Evolutionary conservation across 768 basidiomycete genomes (phyloP).

Genomic region (Amanita rubescens): DNA sequence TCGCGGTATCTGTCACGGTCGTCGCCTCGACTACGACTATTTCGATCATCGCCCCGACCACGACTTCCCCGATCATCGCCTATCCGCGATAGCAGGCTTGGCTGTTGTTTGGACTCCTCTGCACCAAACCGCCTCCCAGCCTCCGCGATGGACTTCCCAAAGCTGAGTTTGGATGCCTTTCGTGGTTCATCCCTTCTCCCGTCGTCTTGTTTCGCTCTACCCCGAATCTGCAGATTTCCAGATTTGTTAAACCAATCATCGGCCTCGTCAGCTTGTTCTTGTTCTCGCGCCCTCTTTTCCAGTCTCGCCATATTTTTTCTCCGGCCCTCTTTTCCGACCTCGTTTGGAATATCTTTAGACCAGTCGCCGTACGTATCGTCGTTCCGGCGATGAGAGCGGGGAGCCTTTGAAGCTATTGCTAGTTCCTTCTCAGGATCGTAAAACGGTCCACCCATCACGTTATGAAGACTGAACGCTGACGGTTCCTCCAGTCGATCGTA

Average conservation of each 20-base stretch:
- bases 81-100: constrained; percentile 29
- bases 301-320: constrained; percentile 52
- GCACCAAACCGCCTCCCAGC: constrained; percentile 13
- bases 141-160: constrained; percentile 27
- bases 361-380: constrained; percentile 28
- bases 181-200: neutral
- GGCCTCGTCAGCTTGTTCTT: constrained; percentile 44
- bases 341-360: constrained; percentile 39
- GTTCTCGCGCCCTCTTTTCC: constrained; percentile 39
- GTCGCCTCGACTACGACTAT: constrained; percentile 7
- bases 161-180: constrained; percentile 26
- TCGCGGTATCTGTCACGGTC: neutral
- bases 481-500: constrained; percentile 39
- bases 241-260: constrained; percentile 61
- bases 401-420: constrained; percentile 18
- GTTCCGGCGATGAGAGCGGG: constrained; percentile 36
- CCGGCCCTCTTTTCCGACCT: constrained; percentile 61
- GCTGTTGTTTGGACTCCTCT: constrained; percentile 11
- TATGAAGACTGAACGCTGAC: constrained; percentile 63
- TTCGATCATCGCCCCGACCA: constrained; percentile 9
- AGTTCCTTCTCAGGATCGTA: constrained; percentile 33
- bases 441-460: constrained; percentile 61
- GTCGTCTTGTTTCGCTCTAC: constrained; percentile 13
- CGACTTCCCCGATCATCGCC: constrained; percentile 11
- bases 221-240: constrained; percentile 20